Evolutionary conservation across 768 basidiomycete genomes (phyloP), one percentile per base, ranked within the genome.

Genomic region (Kwoniella dejecticola): DNA sequence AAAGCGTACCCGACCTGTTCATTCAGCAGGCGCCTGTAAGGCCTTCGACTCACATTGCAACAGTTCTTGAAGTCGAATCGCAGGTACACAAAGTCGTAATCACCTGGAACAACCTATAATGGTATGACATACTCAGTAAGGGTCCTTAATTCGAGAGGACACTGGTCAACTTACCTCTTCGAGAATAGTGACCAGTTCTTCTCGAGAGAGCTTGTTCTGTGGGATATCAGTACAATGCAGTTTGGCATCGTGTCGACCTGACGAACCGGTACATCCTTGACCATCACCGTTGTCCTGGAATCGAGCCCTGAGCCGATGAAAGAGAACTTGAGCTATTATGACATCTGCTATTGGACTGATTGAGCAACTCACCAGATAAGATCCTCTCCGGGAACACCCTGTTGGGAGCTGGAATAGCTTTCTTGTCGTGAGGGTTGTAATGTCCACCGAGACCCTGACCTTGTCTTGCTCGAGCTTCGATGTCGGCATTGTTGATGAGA

Each of bases 181-280:
- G 44, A 78, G 68, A 27, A 75, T 72, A 23, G 71, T 60, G 46
- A 77, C 64, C 3, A 78, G 70, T 57, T 76, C 72, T 27, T 76
- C 40, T 26, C 77, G 70, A 11, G 75, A 67, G 1, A 78, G 66
- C 49, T 77, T 77, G 68, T 78, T 78, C 75, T 76, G 57, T 13
- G 40, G 0, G 6, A 10, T 52, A 23, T 8, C 17, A n/a, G n/a
- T n/a, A n/a, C 41, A 42, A n/a, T 11, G 19, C 7, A 12, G 41
- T 7, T 42, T 6, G 41, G 26, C 15, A 33, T 23, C 15, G 10
- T 13, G 1, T 24, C 46, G 24, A 50, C 3, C 56, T 60, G 19
- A n/a, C 41, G 7, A 27, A 78, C 77, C 2, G 77, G 77, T 3
- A 78, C 75, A 48, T 78, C 77, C 53, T 78, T 78, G 62, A 78